Conservation (phyloP, 768 basidiomycete species). For the Mycena rebaudengoi region DNA sequence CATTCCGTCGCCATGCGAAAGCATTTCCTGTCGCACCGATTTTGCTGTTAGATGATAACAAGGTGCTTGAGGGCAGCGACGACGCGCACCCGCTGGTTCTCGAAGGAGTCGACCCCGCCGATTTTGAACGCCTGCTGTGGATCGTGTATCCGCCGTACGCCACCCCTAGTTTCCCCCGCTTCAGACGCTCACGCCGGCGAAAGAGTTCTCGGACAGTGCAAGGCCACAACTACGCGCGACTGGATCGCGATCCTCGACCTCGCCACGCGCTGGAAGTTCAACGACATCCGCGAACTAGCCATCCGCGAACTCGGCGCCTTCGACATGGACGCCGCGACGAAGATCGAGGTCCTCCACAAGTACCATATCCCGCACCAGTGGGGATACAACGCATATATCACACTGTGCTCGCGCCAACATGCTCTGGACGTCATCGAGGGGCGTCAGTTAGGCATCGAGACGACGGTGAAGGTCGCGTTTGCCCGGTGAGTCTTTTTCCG, state of each 20-base stretch:
- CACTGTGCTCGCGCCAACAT: constrained; percentile 27
- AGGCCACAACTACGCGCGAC: constrained; percentile 34
- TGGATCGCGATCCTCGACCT: constrained; percentile 45
- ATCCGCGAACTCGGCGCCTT: constrained; percentile 37
- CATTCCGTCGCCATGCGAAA: constrained; percentile 20
- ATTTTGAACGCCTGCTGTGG: constrained; percentile 46
- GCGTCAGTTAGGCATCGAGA: constrained; percentile 36
- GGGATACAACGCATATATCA: constrained; percentile 31
- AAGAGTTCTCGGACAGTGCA: constrained; percentile 34
- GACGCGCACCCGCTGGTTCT: constrained; percentile 39
- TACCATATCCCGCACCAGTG: constrained; percentile 40
- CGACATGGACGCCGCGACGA: constrained; percentile 49
- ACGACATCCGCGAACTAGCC: constrained; percentile 36
- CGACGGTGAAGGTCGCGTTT: constrained; percentile 27
- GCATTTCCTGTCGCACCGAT: constrained; percentile 13
- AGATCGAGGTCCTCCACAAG: constrained; percentile 50
- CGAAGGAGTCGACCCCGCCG: constrained; percentile 31
- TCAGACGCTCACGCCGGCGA: neutral
- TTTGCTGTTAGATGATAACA: constrained; percentile 16
- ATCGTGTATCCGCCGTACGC: constrained; percentile 42
- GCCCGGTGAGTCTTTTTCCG: constrained; percentile 19
- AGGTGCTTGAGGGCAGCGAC: constrained; percentile 27
- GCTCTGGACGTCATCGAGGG: constrained; percentile 38
- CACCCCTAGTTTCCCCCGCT: neutral
- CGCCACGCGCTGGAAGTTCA: constrained; percentile 38